Evolutionary conservation across 495 filamentous ascomycete genomes (phyloP), one percentile per base, ranked within the genome.

Genomic region (Penicillium longicatenatum): DNA sequence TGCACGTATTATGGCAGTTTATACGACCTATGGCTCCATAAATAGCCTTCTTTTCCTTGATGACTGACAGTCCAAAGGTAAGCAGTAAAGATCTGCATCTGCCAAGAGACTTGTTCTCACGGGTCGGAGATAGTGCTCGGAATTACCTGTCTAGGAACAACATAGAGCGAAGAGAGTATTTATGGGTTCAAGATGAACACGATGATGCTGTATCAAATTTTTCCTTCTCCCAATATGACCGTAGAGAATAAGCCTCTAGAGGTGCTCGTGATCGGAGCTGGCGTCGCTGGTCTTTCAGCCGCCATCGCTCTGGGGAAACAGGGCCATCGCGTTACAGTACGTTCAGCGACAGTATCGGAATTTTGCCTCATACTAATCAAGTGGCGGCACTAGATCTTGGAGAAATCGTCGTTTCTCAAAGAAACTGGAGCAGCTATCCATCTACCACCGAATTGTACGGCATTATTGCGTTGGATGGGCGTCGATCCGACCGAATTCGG

Each of bases 401-500:
- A 86, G 58, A 81, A 77, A 21, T 81, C 76, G 1, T 58, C 20
- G 4, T 81, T 85, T 63, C 65, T 75, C n/a, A 81, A 72, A 37
- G 82, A 85, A 59, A 71, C 81, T 7, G 83, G 83, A 2, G 83
- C 83, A 2, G 82, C 82, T 16, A 81, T 86, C 50, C 68, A 75
- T 20, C 24, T 81, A 6, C 73, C 75, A 0, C 82, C 82, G 1
- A 85, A 85, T 49, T 80, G 75, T 14, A 74, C 75, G 3, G 66
- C 66, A 1, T 63, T 82, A 39, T 64, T 88, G 4, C 57, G 68
- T 14, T 74, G 67, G 46, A 78, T 81, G 76, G 79, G 73, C 0
- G 72, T 85, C 50, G 70, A 79, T 24, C 75, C 75, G 0, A 69
- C 61, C 1, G 65, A 71, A 1, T 70, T 65, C 53, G 68, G 64